Conservation (phyloP, 768 basidiomycete species). For the Russula brevipes region DNA sequence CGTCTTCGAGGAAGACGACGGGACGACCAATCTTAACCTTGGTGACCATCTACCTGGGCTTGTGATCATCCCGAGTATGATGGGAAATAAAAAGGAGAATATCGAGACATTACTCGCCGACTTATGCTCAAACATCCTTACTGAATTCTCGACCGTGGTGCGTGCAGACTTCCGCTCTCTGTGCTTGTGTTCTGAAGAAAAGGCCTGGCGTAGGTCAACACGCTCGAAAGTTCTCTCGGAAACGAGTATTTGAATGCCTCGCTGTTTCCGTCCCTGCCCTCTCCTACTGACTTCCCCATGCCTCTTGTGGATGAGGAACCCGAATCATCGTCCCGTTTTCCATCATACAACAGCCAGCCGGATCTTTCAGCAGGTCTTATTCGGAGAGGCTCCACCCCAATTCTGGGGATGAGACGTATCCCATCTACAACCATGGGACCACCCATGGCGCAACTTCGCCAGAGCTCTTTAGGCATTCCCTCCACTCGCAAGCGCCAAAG, state of each 20-base stretch:
- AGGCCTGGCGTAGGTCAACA: slow-evolving; percentile 51
- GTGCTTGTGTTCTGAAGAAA: neutral
- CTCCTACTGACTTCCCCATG: slow-evolving; percentile 54
- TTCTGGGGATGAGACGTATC: slow-evolving; percentile 46
- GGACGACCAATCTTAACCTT: slow-evolving; percentile 49
- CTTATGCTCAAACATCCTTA: slow-evolving; percentile 79
- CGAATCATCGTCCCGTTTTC: slow-evolving; percentile 43
- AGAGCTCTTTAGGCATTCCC: slow-evolving; percentile 45
- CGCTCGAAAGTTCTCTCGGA: slow-evolving; percentile 76
- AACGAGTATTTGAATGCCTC: slow-evolving; percentile 79
- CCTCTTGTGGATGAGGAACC: slow-evolving; percentile 46
- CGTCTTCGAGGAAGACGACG: slow-evolving; percentile 72
- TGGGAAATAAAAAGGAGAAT: slow-evolving; percentile 85
- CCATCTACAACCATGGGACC: slow-evolving; percentile 42
- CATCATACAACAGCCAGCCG: slow-evolving; percentile 51
- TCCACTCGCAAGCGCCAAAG: slow-evolving; percentile 54
- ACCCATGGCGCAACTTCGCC: slow-evolving; percentile 39
- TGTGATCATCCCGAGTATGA: slow-evolving; percentile 74
- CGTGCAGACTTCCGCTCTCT: slow-evolving; percentile 30
- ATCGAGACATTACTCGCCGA: slow-evolving; percentile 86
- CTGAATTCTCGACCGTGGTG: slow-evolving; percentile 82
- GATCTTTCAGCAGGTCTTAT: slow-evolving; percentile 39
- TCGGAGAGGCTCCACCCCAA: slow-evolving; percentile 30
- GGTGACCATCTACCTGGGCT: slow-evolving; percentile 56
- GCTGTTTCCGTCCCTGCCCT: slow-evolving; percentile 58